These are phyloP conservation scores for Sugiyamaella americana DNA, from an alignment of 805 yeast genomes.

Conservation along the genomic window DNA sequence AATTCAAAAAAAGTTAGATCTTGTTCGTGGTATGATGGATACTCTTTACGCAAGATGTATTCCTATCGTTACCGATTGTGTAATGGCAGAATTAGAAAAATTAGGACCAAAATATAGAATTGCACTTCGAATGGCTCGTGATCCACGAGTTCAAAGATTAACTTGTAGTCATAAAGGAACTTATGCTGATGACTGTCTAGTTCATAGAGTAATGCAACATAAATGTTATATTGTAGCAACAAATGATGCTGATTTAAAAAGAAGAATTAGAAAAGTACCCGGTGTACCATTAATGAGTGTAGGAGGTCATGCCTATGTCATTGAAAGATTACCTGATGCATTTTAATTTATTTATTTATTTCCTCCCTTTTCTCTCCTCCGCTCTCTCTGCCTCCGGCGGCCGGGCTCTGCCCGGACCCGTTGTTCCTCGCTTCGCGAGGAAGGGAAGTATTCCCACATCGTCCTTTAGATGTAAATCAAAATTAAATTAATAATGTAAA, in stretches of 20 bases:
- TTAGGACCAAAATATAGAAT: constrained; percentile 92
- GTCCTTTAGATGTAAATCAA: too few relatives aligned
- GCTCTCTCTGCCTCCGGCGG: too few relatives aligned
- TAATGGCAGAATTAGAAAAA: constrained; percentile 95
- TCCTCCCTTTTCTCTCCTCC: too few relatives aligned
- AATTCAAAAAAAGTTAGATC: constrained; percentile 89
- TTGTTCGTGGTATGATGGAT: constrained; percentile 97
- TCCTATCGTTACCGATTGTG: constrained; percentile 95
- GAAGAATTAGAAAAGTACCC: constrained; percentile 91
- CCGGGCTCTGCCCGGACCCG: too few relatives aligned
- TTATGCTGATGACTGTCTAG: constrained; percentile 97
- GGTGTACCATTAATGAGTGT: constrained; percentile 97
- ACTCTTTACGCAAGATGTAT: constrained; percentile 89
- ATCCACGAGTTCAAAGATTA: constrained; percentile 81
- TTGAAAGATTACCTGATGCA: constrained; percentile 92
- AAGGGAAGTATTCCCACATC: too few relatives aligned
- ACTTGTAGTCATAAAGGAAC: constrained; percentile 93
- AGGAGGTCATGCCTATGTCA: constrained; percentile 85
- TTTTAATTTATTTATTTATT: constrained; percentile 23
- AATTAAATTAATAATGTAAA: too few relatives aligned
- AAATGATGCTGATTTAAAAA: constrained; percentile 92
- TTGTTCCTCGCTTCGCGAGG: too few relatives aligned
- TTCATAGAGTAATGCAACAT: constrained; percentile 88
- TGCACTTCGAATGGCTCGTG: constrained; percentile 87
- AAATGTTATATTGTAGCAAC: constrained; percentile 97